Percentiles rank a stretch among this genome's conserved stretches.
These are phyloP conservation scores for Aspergillus conjunctus DNA, from an alignment of 495 filamentous ascomycete genomes.

Conservation along the genomic window DNA sequence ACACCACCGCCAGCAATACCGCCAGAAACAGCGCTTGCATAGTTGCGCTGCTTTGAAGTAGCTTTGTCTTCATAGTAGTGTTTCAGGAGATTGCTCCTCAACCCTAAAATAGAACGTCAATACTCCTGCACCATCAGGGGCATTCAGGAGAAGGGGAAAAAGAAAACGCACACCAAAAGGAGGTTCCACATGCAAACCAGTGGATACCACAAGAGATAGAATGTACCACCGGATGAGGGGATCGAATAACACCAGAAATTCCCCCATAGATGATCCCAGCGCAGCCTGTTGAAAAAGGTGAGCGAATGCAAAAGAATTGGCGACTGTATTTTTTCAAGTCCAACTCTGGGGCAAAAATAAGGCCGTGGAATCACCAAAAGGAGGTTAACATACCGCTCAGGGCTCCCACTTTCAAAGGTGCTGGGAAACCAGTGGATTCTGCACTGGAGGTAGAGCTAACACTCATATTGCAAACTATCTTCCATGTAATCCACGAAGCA, in stretches of 20 bases:
- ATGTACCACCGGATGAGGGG: slow-evolving; percentile 67
- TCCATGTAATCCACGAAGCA: slow-evolving; percentile 3
- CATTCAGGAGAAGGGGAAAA: neutral
- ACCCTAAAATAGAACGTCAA: slow-evolving; percentile 32
- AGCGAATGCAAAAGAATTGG: slow-evolving; percentile 8
- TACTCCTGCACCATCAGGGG: slow-evolving; percentile 7
- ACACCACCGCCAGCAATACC: slow-evolving; percentile 65
- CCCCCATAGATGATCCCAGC: slow-evolving; percentile 74
- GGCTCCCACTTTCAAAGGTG: slow-evolving; percentile 54
- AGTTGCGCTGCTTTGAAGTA: slow-evolving; percentile 55
- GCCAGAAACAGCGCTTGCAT: slow-evolving; percentile 68
- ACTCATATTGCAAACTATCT: slow-evolving; percentile 36
- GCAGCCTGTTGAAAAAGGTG: slow-evolving; percentile 50
- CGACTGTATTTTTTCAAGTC: neutral
- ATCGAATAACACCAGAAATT: slow-evolving; percentile 65
- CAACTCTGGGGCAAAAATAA: neutral
- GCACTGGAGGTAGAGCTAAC: slow-evolving; percentile 23
- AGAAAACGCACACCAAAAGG: slow-evolving; percentile 68
- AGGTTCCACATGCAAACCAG: slow-evolving; percentile 75
- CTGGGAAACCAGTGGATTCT: slow-evolving; percentile 32
- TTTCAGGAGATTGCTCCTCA: slow-evolving; percentile 44
- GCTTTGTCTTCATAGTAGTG: slow-evolving; percentile 51
- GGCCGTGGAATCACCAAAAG: slow-evolving; percentile 1
- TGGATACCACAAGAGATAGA: slow-evolving; percentile 72
- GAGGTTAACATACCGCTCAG: slow-evolving; percentile 49